Percentiles rank a stretch among this genome's conserved stretches.
These are phyloP conservation scores for Coemansia interrupta DNA, from an alignment of 192 early-diverging fungal genomes.

Conservation along the genomic window DNA sequence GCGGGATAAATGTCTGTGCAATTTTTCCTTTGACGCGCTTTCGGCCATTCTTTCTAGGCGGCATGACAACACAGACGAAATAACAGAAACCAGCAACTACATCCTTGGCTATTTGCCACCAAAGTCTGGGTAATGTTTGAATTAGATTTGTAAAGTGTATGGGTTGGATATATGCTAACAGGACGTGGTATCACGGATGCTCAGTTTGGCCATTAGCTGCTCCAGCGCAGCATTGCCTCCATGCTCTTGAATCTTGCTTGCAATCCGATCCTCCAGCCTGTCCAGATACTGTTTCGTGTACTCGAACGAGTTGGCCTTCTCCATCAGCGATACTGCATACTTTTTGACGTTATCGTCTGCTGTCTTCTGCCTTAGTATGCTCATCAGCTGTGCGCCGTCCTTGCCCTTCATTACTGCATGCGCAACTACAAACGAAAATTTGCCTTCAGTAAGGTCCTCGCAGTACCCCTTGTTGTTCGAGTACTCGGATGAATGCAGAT, in stretches of 20 bases:
- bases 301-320: constrained; percentile 72
- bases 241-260: constrained; percentile 61
- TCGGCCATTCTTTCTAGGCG: background rate
- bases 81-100: no score
- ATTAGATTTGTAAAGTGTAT: background rate
- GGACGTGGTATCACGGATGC: constrained; percentile 8
- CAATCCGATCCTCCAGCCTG: constrained; percentile 61
- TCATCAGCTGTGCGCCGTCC: constrained; percentile 67
- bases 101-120: no score
- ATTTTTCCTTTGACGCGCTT: constrained; percentile 5
- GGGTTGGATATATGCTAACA: no score
- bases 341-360: constrained; percentile 77
- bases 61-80: no score
- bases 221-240: constrained; percentile 77
- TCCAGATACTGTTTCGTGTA: constrained; percentile 68
- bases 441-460: constrained; percentile 98
- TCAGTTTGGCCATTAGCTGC: constrained; percentile 47
- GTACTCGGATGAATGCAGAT: constrained; percentile 84
- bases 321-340: constrained; percentile 81
- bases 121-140: no score
- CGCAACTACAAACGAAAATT: constrained; percentile 94
- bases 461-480: constrained; percentile 94
- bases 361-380: constrained; percentile 87
- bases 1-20: constrained; percentile 13
- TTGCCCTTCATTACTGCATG: constrained; percentile 65